Evolutionary conservation across 2,329 filamentous ascomycete species (phyloP).

Genomic region (Diaporthe citriasiana): DNA sequence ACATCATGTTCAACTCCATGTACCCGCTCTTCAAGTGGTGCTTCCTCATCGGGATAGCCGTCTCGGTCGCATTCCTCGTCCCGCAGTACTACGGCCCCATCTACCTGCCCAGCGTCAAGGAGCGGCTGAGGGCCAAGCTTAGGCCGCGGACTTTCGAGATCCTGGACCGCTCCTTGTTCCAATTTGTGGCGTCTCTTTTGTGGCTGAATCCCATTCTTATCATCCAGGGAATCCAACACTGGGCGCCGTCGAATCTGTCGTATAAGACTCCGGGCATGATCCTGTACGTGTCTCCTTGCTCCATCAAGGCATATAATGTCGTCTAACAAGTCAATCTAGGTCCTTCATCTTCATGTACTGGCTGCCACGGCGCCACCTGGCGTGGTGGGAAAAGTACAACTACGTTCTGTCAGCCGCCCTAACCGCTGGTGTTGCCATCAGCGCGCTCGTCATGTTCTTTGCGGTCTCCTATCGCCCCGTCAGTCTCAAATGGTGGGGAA

Average conservation of each 20-base stretch:
- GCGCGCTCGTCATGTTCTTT: slow-evolving; percentile 57
- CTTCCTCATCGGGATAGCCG: slow-evolving; percentile 56
- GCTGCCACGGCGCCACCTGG: slow-evolving; percentile 54
- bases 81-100: slow-evolving; percentile 52
- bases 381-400: slow-evolving; percentile 61
- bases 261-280: slow-evolving; percentile 60
- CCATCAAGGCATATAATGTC: fast-evolving
- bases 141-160: slow-evolving; percentile 50
- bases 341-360: slow-evolving; percentile 60
- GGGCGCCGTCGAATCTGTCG: slow-evolving; percentile 58
- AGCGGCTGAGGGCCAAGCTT: slow-evolving; percentile 51
- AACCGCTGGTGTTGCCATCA: slow-evolving; percentile 55
- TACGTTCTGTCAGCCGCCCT: slow-evolving; percentile 56
- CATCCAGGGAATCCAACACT: slow-evolving; percentile 59
- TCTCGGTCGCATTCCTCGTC: slow-evolving; percentile 55
- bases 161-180: slow-evolving; percentile 56
- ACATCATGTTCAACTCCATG: slow-evolving; percentile 57
- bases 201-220: slow-evolving; percentile 59
- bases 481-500: slow-evolving; percentile 56
- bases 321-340: slow-evolving; percentile 16
- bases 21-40: slow-evolving; percentile 61
- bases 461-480: slow-evolving; percentile 53
- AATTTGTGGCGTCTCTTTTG: slow-evolving; percentile 54
- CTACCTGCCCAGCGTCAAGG: slow-evolving; percentile 53
- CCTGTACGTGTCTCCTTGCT: slow-evolving; percentile 42